phyloP scores from a whole-genome alignment of 306 rosid genomes.

The Prunus armeniaca region DNA sequence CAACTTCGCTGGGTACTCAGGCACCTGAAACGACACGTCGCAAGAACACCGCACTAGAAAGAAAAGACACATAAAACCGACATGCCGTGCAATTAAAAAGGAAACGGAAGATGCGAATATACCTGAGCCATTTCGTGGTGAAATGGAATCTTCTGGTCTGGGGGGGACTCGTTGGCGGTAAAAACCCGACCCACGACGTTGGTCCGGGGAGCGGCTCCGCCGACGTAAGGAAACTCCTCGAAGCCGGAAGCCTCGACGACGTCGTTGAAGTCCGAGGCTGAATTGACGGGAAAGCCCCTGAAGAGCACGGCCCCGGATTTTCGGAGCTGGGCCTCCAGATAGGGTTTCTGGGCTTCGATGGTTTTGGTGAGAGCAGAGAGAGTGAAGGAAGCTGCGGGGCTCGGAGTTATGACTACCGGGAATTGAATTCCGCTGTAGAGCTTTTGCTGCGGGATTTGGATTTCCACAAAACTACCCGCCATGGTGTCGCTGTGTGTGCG shows the following conservation, averaged over 20 bases:
- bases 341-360: constrained; percentile 43
- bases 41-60: not conserved
- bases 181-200: constrained; percentile 77
- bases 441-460: constrained; percentile 59
- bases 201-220: constrained; percentile 82
- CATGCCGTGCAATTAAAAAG: not conserved
- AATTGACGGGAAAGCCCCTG: constrained; percentile 49
- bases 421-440: constrained; percentile 44
- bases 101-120: not conserved
- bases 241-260: constrained; percentile 71
- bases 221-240: constrained; percentile 85
- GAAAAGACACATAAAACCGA: not conserved
- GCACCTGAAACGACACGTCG: constrained; percentile 41
- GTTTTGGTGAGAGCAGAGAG: constrained; percentile 30
- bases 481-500: not conserved
- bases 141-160: constrained; percentile 83
- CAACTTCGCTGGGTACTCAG: constrained; percentile 72
- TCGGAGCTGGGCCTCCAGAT: constrained; percentile 47
- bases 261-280: constrained; percentile 73
- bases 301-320: constrained; percentile 68
- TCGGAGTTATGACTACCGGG: constrained; percentile 44
- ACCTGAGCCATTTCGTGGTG: constrained; percentile 95
- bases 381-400: constrained; percentile 11
- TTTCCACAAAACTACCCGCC: constrained; percentile 33
- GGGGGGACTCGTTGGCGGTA: constrained; percentile 89